These are phyloP conservation scores for Stromatinia cepivora DNA, from an alignment of 2,329 filamentous ascomycete species.

Conservation along the genomic window DNA sequence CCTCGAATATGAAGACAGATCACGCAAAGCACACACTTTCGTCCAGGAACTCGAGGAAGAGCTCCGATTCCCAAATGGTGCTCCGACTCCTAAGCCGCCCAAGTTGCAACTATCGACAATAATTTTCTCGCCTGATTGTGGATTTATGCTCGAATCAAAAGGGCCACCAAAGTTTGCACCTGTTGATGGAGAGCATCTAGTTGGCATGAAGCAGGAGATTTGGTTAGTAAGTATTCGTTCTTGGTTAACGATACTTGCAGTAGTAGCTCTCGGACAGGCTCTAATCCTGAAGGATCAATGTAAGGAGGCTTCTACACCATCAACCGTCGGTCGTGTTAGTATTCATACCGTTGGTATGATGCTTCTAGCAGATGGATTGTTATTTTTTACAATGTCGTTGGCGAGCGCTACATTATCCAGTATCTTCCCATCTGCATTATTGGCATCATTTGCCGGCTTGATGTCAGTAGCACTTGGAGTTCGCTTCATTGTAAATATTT, in stretches of 20 bases:
- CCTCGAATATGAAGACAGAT: conserved; percentile 38
- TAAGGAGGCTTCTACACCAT: conserved; percentile 66
- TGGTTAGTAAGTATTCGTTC: conserved; percentile 57
- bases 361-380: conserved; percentile 61
- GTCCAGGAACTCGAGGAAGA: conserved; percentile 62
- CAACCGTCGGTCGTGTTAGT: conserved; percentile 65
- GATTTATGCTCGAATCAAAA: conserved; percentile 64
- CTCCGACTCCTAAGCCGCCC: conserved; percentile 54
- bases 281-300: conserved; percentile 64
- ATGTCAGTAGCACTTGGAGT: conserved; percentile 58
- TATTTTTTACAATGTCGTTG: conserved; percentile 56
- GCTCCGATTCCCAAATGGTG: conserved; percentile 60
- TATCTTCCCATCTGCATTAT: conserved; percentile 57
- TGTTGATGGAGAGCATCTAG: conserved; percentile 55
- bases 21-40: conserved; percentile 41
- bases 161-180: conserved; percentile 58
- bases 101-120: conserved; percentile 62
- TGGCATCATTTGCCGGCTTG: conserved; percentile 54
- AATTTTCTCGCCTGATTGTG: conserved; percentile 68
- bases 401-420: conserved; percentile 56
- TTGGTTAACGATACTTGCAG: conserved; percentile 58
- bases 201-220: conserved; percentile 61
- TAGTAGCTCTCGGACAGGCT: conserved; percentile 61
- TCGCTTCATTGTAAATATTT: conserved; percentile 60
- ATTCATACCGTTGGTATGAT: conserved; percentile 63